Percentiles rank a stretch among this genome's conserved stretches.
Evolutionary conservation across 1,139 yeast species (phyloP).

Genomic region (Pichia sp.): DNA sequence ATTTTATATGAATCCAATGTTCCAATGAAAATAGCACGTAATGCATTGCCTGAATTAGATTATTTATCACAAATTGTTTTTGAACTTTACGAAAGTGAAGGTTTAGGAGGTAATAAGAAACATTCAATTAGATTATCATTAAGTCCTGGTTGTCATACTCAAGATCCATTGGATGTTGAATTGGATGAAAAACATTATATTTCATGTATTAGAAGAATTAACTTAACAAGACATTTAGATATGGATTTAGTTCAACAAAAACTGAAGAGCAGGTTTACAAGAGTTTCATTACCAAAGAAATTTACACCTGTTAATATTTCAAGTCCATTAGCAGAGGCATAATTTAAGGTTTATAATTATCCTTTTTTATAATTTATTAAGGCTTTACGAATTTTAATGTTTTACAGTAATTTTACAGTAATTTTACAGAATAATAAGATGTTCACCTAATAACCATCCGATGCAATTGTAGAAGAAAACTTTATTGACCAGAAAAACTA

Average conservation of each 20-base stretch:
- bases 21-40: constrained; percentile 90
- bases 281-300: constrained; percentile 87
- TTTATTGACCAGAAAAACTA: constrained; percentile 17
- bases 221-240: constrained; percentile 88
- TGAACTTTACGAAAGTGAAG: constrained; percentile 80
- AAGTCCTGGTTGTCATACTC: constrained; percentile 97
- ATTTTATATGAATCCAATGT: constrained; percentile 90
- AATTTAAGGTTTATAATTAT: neutral
- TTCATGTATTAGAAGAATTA: constrained; percentile 87
- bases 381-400: too few species aligned
- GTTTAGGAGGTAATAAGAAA: constrained; percentile 58
- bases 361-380: neutral
- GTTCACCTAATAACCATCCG: constrained; percentile 16
- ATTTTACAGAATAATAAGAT: constrained; percentile 2
- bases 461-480: constrained; percentile 10
- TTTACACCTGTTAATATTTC: constrained; percentile 86
- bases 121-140: constrained; percentile 83
- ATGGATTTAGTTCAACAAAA: constrained; percentile 83
- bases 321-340: constrained; percentile 35
- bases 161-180: constrained; percentile 94
- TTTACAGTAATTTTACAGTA: neutral
- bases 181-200: constrained; percentile 94
- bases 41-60: constrained; percentile 93
- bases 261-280: constrained; percentile 70
- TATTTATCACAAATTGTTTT: constrained; percentile 92